A percentile compares a stretch with the other conserved stretches of the same genome.
Evolutionary conservation across 1,139 yeast genomes (phyloP).

Genomic region (Candida sp.): DNA sequence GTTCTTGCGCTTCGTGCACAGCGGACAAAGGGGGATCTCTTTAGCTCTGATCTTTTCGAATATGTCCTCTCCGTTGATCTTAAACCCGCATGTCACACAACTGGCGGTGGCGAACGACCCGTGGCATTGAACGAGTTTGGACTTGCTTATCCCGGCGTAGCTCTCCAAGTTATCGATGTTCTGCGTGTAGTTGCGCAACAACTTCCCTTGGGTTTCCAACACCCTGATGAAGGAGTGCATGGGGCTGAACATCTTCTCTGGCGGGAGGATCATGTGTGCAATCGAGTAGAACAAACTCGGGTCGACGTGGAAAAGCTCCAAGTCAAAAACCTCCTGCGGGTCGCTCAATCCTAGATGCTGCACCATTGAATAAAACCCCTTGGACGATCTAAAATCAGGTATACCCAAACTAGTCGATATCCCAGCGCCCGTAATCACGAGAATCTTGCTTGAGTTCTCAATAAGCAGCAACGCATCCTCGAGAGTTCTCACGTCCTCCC

Average conservation of each 20-base stretch:
- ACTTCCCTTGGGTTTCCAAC: constrained; percentile 77
- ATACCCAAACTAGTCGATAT: constrained; percentile 92
- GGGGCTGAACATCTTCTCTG: constrained; percentile 75
- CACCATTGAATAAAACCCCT: constrained; percentile 83
- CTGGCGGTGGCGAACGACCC: constrained; percentile 95
- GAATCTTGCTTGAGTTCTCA: constrained; percentile 57
- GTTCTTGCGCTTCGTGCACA: constrained; percentile 55
- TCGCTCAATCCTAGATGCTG: constrained; percentile 76
- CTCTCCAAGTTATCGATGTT: constrained; percentile 93
- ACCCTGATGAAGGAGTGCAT: constrained; percentile 83
- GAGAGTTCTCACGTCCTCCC: constrained; percentile 56
- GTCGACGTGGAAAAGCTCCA: constrained; percentile 72
- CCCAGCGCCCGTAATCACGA: constrained; percentile 96
- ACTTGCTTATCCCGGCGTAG: constrained; percentile 75
- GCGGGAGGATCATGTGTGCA: constrained; percentile 89
- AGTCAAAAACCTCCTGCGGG: constrained; percentile 94
- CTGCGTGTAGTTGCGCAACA: constrained; percentile 90
- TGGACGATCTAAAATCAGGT: constrained; percentile 92
- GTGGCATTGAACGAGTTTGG: constrained; percentile 88
- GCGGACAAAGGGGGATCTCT: constrained; percentile 75
- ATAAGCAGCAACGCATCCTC: constrained; percentile 65
- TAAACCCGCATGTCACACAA: constrained; percentile 77
- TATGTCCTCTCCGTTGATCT: constrained; percentile 70
- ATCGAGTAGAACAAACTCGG: constrained; percentile 87
- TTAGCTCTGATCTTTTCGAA: constrained; percentile 63